phyloP scores from a whole-genome alignment of 176 grass and related monocot genomes.

The Carex kokanica region DNA sequence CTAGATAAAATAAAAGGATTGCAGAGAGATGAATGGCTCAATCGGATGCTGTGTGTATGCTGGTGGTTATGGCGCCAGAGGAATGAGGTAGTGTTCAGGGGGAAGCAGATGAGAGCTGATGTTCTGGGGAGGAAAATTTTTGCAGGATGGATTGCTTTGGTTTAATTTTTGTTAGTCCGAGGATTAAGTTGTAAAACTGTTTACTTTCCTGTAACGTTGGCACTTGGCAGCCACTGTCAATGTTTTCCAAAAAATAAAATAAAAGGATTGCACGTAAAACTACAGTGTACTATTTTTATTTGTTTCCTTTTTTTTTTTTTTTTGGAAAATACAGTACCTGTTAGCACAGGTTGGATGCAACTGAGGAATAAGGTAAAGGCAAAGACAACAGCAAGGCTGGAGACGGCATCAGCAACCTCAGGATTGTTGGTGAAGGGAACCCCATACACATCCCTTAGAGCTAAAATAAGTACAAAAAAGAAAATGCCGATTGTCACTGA shows the following conservation, averaged over 20 bases:
- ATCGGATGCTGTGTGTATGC: no score
- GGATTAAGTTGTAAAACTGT: no score
- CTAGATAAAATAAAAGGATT: not conserved
- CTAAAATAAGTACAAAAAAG: conserved; percentile 47
- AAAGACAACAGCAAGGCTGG: conserved; percentile 56
- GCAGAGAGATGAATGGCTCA: no score
- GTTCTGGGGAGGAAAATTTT: no score
- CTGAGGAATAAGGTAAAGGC: conserved; percentile 60
- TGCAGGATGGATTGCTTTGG: no score
- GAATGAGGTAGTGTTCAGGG: no score
- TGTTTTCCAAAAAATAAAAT: not conserved
- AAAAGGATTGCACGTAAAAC: not conserved
- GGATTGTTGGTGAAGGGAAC: conserved; percentile 74
- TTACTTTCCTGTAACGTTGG: no score
- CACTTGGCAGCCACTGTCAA: no score
- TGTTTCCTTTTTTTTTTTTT: no score
- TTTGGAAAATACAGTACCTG: conserved; percentile 23
- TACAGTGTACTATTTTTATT: not conserved
- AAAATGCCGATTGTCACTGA: conserved; percentile 39
- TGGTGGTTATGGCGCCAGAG: no score
- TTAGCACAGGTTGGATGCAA: conserved; percentile 73
- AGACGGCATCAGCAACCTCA: conserved; percentile 46
- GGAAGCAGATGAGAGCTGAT: no score
- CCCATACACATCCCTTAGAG: conserved; percentile 54
- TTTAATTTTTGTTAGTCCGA: no score